phyloP scores from a whole-genome alignment of 805 yeast species.

The Kodamaea lidongshanica region DNA sequence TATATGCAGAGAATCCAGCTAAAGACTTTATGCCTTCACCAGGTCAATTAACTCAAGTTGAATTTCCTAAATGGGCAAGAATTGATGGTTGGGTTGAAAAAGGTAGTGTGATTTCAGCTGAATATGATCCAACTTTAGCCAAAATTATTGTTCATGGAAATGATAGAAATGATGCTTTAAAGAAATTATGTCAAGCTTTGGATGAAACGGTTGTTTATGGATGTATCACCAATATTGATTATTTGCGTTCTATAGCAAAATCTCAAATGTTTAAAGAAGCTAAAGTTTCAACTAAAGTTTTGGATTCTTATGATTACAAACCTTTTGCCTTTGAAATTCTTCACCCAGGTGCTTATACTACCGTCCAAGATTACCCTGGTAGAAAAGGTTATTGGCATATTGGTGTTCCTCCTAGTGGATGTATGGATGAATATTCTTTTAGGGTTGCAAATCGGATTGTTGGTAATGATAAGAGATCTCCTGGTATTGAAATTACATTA shows the following conservation, averaged over 20 bases:
- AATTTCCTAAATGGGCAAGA: conserved; percentile 87
- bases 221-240: conserved; percentile 84
- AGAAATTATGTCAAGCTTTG: conserved; percentile 70
- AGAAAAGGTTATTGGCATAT: conserved; percentile 80
- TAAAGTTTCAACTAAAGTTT: conserved; percentile 77
- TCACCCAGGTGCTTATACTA: conserved; percentile 71
- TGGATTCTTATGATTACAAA: conserved; percentile 72
- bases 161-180: conserved; percentile 79
- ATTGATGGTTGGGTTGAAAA: conserved; percentile 90
- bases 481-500: conserved; percentile 86
- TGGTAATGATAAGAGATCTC: conserved; percentile 76
- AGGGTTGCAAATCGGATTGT: conserved; percentile 85
- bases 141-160: conserved; percentile 93
- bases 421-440: conserved; percentile 92
- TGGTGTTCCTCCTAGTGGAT: conserved; percentile 98
- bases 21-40: conserved; percentile 95
- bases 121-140: conserved; percentile 94
- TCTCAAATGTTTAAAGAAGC: conserved; percentile 81
- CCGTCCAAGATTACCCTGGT: conserved; percentile 97
- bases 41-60: conserved; percentile 81
- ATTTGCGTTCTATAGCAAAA: conserved; percentile 76
- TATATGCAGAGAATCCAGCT: conserved; percentile 95
- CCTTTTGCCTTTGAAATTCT: conserved; percentile 83
- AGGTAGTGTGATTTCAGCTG: conserved; percentile 85
- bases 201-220: conserved; percentile 85